Percentiles rank a stretch among this genome's conserved stretches.
phyloP scores from a whole-genome alignment of 1,284 basidiomycete genomes.

The Apiotrichum brassicae region DNA sequence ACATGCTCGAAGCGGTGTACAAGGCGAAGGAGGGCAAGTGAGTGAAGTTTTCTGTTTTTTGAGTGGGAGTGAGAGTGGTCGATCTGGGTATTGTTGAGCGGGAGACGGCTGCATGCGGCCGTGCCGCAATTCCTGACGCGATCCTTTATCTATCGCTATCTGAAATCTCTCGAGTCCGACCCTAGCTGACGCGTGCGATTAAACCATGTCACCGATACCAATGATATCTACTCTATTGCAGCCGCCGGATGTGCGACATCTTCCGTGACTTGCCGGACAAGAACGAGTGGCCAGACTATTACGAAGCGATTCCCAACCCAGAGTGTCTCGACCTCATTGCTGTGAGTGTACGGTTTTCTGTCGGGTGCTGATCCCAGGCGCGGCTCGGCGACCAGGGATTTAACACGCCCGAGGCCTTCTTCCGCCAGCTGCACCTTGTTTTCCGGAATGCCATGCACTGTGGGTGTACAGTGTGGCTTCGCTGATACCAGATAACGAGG shows the following conservation, averaged over 20 bases:
- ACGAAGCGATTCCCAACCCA: slow-evolving; percentile 42
- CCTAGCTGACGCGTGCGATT: slow-evolving; percentile 2
- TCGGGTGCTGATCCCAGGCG: slow-evolving; percentile 17
- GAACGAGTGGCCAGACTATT: slow-evolving; percentile 40
- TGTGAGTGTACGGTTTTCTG: slow-evolving; percentile 24
- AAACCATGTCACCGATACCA: too few species aligned
- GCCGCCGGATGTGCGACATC: slow-evolving; percentile 32
- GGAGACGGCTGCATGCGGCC: too few species aligned
- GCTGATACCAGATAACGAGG: slow-evolving; percentile 40
- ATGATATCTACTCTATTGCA: too few species aligned
- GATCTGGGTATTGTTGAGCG: too few species aligned
- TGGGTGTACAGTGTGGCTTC: slow-evolving; percentile 12
- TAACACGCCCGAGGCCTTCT: slow-evolving; percentile 35
- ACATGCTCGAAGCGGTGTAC: slow-evolving; percentile 38
- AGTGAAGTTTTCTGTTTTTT: too few species aligned
- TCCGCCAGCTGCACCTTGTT: slow-evolving; percentile 43
- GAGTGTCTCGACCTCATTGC: slow-evolving; percentile 42
- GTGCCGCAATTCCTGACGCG: too few species aligned
- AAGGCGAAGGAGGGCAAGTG: slow-evolving; percentile 37
- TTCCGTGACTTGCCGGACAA: slow-evolving; percentile 40
- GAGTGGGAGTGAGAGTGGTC: too few species aligned
- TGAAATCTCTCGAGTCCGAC: background rate
- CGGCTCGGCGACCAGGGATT: slow-evolving; percentile 29
- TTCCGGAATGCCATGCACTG: slow-evolving; percentile 47
- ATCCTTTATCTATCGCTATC: too few species aligned